phyloP scores from a whole-genome alignment of 2,329 filamentous ascomycete species.

The Teratosphaeria destructans region DNA sequence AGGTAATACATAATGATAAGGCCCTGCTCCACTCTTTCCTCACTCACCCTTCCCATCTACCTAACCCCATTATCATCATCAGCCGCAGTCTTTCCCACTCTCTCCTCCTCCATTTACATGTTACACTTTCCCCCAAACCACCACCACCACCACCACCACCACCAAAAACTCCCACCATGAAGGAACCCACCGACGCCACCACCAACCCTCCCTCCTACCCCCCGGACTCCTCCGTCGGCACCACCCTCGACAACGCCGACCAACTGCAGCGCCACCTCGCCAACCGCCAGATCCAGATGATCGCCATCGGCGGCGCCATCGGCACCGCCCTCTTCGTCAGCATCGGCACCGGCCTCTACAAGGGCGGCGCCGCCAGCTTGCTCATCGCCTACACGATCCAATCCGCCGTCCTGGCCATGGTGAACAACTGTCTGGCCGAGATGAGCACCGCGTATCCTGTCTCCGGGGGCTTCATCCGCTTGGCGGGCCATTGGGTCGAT shows the following conservation, averaged over 20 bases:
- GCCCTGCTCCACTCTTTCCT: neutral
- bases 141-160: neutral
- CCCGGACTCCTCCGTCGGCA: neutral
- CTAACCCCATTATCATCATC: too few species aligned
- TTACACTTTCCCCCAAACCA: neutral
- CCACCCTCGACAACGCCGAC: conserved; percentile 3
- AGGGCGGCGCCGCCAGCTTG: conserved; percentile 42
- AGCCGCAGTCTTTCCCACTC: too few species aligned
- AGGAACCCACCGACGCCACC: neutral
- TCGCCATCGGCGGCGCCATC: conserved; percentile 27
- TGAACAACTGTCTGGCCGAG: conserved; percentile 57
- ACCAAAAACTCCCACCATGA: too few species aligned
- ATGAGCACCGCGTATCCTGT: conserved; percentile 55
- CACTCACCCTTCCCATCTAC: too few species aligned
- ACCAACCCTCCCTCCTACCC: neutral
- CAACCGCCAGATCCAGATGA: conserved; percentile 27
- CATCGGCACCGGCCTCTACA: conserved; percentile 47
- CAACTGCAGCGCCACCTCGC: conserved; percentile 22
- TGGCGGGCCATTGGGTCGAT: conserved; percentile 56
- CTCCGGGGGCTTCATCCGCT: conserved; percentile 52
- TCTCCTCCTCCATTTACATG: too few species aligned
- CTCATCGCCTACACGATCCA: conserved; percentile 52
- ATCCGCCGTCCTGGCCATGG: conserved; percentile 44
- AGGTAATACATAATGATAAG: too few species aligned
- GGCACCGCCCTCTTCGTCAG: conserved; percentile 27